phyloP scores from a whole-genome alignment of 2,329 filamentous ascomycete genomes.

The Alternaria brassicae region DNA sequence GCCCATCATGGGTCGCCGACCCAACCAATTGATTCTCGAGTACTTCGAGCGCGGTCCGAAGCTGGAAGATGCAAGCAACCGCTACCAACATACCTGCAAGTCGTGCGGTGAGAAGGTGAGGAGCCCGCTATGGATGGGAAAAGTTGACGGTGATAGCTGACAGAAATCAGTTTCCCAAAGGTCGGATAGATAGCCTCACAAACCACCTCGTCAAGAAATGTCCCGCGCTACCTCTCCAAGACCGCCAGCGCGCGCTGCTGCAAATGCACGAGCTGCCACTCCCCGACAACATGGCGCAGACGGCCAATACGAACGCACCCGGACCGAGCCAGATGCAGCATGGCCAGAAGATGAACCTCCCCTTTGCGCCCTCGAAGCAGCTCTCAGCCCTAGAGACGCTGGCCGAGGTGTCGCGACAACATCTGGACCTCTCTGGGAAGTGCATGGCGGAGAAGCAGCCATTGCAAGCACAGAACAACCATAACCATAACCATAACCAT shows the following conservation, averaged over 20 bases:
- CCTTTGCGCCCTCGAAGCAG: conserved; percentile 58
- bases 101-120: conserved; percentile 76
- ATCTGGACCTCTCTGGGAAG: conserved; percentile 64
- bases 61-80: conserved; percentile 86
- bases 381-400: conserved; percentile 86
- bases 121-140: conserved; percentile 22
- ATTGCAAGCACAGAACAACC: conserved; percentile 24
- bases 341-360: conserved; percentile 49
- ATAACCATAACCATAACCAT: not conserved
- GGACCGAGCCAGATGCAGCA: conserved; percentile 29
- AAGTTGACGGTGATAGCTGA: conserved; percentile 30
- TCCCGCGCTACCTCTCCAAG: conserved; percentile 75
- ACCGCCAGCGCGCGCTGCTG: conserved; percentile 76
- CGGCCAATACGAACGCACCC: conserved; percentile 20
- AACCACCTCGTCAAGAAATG: conserved; percentile 88
- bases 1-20: conserved; percentile 75
- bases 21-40: conserved; percentile 83
- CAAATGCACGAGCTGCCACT: conserved; percentile 72
- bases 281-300: conserved; percentile 48
- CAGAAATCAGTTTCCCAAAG: conserved; percentile 73
- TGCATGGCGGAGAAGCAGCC: conserved; percentile 48
- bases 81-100: conserved; percentile 91
- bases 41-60: conserved; percentile 89
- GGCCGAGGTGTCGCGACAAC: conserved; percentile 83
- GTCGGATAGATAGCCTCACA: conserved; percentile 81